Percentiles rank a stretch among this genome's conserved stretches.
These are phyloP conservation scores for Russula foetens DNA, from an alignment of 768 basidiomycete species.

Conservation along the genomic window DNA sequence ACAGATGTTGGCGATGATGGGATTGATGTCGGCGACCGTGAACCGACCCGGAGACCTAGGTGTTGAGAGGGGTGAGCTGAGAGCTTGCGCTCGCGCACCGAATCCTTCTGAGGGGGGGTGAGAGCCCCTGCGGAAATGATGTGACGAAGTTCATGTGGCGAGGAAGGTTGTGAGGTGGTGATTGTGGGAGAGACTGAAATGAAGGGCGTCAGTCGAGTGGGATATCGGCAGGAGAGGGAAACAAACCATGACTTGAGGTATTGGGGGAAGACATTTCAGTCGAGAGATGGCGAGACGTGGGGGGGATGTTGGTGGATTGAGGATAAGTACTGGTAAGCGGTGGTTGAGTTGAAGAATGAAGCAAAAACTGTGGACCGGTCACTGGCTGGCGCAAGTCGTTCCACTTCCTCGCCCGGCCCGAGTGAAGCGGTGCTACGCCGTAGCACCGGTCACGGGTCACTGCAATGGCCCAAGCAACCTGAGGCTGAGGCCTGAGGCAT, in stretches of 20 bases:
- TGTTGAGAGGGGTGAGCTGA: constrained; percentile 43
- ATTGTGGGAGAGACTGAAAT: constrained; percentile 13
- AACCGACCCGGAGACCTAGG: constrained; percentile 43
- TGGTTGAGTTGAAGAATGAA: neutral
- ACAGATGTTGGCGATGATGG: constrained; percentile 75
- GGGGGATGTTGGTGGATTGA: neutral
- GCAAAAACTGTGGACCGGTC: neutral
- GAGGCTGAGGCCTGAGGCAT: too few relatives aligned
- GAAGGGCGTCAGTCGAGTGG: neutral
- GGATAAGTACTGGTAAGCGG: neutral
- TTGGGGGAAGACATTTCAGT: constrained; percentile 13
- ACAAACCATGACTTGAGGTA: neutral
- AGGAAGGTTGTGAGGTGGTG: constrained; percentile 9
- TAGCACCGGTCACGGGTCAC: too few relatives aligned
- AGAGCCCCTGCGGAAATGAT: constrained; percentile 46
- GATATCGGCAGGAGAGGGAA: neutral
- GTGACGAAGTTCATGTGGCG: constrained; percentile 42
- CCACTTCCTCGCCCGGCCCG: neutral
- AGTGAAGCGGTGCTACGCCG: neutral
- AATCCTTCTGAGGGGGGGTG: constrained; percentile 32
- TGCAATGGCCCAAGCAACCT: too few relatives aligned
- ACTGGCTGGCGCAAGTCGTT: neutral
- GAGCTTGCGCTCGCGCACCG: constrained; percentile 29
- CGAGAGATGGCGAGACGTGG: neutral
- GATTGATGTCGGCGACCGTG: constrained; percentile 64